These are phyloP conservation scores for Pichia californica DNA, from an alignment of 805 yeast genomes.

Conservation along the genomic window DNA sequence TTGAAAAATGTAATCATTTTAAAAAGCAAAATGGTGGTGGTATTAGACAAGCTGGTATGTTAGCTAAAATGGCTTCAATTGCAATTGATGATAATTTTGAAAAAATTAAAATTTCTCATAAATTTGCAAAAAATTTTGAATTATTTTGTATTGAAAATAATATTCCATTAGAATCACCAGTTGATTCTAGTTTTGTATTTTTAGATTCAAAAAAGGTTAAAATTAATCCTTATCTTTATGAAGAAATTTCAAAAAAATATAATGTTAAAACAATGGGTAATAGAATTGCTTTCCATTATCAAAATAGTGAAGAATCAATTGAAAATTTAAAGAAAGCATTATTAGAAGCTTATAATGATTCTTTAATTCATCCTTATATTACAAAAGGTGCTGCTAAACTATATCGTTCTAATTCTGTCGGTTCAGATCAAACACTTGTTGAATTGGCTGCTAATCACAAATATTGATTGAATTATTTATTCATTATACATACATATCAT, in stretches of 20 bases:
- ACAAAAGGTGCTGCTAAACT: conserved; percentile 15
- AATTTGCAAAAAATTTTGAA: conserved; percentile 43
- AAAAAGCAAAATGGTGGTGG: conserved; percentile 94
- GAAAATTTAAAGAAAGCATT: conserved; percentile 52
- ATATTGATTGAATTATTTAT: no score
- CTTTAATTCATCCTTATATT: conserved; percentile 45
- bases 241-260: conserved; percentile 41
- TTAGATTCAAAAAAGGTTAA: conserved; percentile 48
- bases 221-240: conserved; percentile 44
- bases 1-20: conserved; percentile 73
- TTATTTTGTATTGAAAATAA: conserved; percentile 45
- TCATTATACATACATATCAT: no score
- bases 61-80: conserved; percentile 69
- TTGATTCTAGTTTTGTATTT: conserved; percentile 79
- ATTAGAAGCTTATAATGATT: conserved; percentile 49
- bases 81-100: conserved; percentile 72
- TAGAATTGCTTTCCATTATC: conserved; percentile 78
- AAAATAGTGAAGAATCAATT: conserved; percentile 47
- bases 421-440: conserved; percentile 2
- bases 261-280: conserved; percentile 64
- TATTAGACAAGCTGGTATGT: conserved; percentile 78
- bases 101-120: conserved; percentile 44
- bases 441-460: background rate
- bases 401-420: conserved; percentile 11
- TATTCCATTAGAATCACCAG: conserved; percentile 60